Evolutionary conservation across 371 early-diverging fungal species (phyloP), one percentile per base, ranked within the genome.

Genomic region (Zancudomyces culisetae): DNA sequence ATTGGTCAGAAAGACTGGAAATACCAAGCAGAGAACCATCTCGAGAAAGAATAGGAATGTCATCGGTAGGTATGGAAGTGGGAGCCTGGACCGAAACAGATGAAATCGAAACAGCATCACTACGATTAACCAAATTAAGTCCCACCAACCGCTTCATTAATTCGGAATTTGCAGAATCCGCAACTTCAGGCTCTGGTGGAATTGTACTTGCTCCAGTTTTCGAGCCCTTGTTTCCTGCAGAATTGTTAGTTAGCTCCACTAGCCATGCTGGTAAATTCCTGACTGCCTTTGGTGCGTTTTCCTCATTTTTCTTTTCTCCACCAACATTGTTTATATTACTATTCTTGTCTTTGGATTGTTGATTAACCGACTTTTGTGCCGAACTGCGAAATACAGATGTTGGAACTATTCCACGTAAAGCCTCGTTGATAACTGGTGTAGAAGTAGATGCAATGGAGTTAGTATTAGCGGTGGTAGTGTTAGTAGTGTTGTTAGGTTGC

Each of bases 351-450:
- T 10, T 6, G 6, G 19, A n/a, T 8, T 43, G 53, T 55, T 27
- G 57, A 48, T 10, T 51, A 42, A 10, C 30, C 47, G 27, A 43
- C 41, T 39, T 42, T 19, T 63, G 57, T 27, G 54, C 53, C 48
- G 59, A 60, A 41, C 59, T 63, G 45, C 64, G 62, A 52, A 63
- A 61, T 49, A 63, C 64, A 21, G 64, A 63, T 19, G 64, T 63
- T 3, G 64, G 64, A 23, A 63, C 64, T 28, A 63, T 63, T 23
- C 64, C 64, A 2, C 64, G 60, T 22, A 63, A 55, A 1, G 64
- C 64, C 45, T 60, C 64, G 52, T 63, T 63, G 51, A 63, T 63
- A 22, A 61, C 61, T 18, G 60, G 60, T 43, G 43, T 19, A 19
- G 8, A 8, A 12, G 6, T 20, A 10, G 35, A 10, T 10, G 35